These are phyloP conservation scores for Salix brachista DNA, from an alignment of 345 rosid genomes.

Conservation along the genomic window DNA sequence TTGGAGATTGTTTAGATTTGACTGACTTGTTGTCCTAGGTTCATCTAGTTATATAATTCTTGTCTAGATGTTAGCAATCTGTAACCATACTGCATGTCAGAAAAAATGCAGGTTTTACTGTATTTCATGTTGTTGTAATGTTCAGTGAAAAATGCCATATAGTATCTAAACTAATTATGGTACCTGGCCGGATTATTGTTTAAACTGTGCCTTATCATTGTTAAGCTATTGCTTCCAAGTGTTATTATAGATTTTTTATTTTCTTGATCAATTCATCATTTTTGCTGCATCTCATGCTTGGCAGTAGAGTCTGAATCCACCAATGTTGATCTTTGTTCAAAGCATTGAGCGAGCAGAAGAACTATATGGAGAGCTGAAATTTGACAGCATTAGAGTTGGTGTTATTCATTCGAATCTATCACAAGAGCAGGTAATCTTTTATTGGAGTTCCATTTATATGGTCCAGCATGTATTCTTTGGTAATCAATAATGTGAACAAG, in stretches of 20 bases:
- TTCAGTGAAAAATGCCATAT: background rate
- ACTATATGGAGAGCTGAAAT: constrained; percentile 71
- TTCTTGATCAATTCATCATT: constrained; percentile 23
- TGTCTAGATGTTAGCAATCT: no score
- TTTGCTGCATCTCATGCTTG: constrained; percentile 27
- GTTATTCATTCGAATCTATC: constrained; percentile 82
- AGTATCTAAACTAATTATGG: background rate
- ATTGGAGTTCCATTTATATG: constrained; percentile 3
- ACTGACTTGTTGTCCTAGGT: background rate
- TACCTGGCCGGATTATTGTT: background rate
- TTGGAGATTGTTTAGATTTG: background rate
- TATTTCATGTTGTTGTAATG: background rate
- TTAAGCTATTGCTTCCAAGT: background rate
- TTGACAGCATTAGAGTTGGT: constrained; percentile 68
- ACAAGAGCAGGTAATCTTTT: constrained; percentile 55
- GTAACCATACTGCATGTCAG: background rate
- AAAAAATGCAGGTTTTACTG: background rate
- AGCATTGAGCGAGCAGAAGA: constrained; percentile 88
- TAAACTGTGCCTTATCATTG: background rate
- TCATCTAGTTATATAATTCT: background rate
- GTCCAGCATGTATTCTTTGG: background rate
- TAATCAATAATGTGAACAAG: background rate
- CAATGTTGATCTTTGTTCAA: constrained; percentile 83
- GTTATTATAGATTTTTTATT: constrained; percentile 7
- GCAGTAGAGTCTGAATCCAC: constrained; percentile 85